These are phyloP conservation scores for Arthrobotrys entomopaga DNA, from an alignment of 2,329 filamentous ascomycete species.

Conservation along the genomic window DNA sequence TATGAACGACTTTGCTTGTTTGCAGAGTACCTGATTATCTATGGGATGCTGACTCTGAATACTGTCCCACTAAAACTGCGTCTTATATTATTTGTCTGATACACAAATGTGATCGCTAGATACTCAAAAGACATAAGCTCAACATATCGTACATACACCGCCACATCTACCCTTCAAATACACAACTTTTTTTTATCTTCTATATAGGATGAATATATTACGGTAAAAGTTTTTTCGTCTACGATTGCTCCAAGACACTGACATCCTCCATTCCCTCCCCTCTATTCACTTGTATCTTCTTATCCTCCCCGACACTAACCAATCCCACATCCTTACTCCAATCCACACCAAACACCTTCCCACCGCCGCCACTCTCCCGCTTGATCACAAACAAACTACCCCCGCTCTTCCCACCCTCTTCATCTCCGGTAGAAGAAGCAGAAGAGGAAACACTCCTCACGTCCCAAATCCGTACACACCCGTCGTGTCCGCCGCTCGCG, in stretches of 20 bases:
- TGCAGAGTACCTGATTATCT: too few species aligned
- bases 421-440: conserved; percentile 66
- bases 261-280: conserved; percentile 66
- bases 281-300: conserved; percentile 89
- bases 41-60: too few species aligned
- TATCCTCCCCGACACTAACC: conserved; percentile 91
- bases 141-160: too few species aligned
- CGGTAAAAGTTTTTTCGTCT: not conserved
- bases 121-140: too few species aligned
- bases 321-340: conserved; percentile 91
- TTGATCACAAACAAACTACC: conserved; percentile 78
- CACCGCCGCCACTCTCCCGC: conserved; percentile 64
- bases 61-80: too few species aligned
- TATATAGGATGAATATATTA: too few species aligned
- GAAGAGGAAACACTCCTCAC: conserved; percentile 70
- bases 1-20: too few species aligned
- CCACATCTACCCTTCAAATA: too few species aligned
- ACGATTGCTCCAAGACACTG: conserved; percentile 55
- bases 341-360: conserved; percentile 84
- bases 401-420: conserved; percentile 67
- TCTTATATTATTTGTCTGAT: too few species aligned
- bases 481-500: conserved; percentile 89
- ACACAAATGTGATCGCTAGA: too few species aligned
- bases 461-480: conserved; percentile 94
- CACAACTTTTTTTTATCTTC: too few species aligned